Evolutionary conservation across 129 eudicot genomes (phyloP).

Genomic region (Escallonia rubra): DNA sequence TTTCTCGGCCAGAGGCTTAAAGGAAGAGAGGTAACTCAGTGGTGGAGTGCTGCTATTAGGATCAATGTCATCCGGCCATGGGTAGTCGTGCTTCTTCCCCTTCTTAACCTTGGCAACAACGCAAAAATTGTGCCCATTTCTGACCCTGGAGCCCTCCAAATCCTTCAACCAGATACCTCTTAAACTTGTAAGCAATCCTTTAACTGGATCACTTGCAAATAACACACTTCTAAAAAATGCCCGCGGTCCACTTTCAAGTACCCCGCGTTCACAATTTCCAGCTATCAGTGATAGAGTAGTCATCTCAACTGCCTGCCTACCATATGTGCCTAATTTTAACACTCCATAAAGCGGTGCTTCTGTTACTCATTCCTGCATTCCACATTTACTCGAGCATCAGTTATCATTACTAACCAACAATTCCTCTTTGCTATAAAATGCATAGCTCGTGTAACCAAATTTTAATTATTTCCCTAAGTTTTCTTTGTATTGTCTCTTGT

Average conservation of each 20-base stretch:
- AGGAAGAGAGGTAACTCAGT: constrained; percentile 23
- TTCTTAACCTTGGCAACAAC: constrained; percentile 14
- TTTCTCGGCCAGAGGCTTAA: constrained; percentile 29
- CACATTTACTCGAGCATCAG: no score
- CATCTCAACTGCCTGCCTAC: constrained; percentile 13
- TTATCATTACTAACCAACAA: no score
- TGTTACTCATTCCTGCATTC: no score
- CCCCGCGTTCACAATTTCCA: constrained; percentile 10
- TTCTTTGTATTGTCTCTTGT: no score
- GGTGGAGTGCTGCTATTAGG: constrained; percentile 9
- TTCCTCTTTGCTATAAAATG: no score
- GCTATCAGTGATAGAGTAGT: constrained; percentile 17
- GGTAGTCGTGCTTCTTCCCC: constrained; percentile 31
- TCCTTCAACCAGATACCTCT: neutral
- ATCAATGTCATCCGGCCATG: constrained; percentile 31
- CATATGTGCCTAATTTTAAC: neutral
- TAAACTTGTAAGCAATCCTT: neutral
- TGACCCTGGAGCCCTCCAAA: neutral
- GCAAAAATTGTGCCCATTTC: constrained; percentile 2
- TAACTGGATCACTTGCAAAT: neutral
- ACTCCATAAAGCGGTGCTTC: no score
- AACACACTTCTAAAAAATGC: constrained; percentile 8
- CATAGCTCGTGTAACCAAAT: no score
- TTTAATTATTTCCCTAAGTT: no score
- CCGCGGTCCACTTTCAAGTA: constrained; percentile 2